Conservation (phyloP, 2,329 filamentous ascomycete genomes). For the Xylariales sp. region DNA sequence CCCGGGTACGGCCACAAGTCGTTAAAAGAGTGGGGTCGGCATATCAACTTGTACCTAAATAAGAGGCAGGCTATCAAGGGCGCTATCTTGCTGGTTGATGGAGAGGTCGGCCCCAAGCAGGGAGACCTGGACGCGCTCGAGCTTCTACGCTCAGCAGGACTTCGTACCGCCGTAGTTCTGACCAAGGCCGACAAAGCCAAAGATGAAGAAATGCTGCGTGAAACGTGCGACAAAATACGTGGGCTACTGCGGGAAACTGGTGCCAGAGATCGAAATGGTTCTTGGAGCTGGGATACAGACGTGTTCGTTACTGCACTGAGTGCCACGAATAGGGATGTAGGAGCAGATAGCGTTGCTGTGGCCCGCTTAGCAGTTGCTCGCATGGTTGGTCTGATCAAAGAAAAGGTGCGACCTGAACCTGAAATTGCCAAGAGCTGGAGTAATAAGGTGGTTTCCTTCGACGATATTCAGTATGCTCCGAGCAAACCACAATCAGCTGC, state of each 20-base stretch:
- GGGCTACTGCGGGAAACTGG: constrained; percentile 20
- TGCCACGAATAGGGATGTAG: constrained; percentile 16
- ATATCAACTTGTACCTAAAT: constrained; percentile 47
- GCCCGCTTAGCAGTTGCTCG: constrained; percentile 24
- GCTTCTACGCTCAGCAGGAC: constrained; percentile 38
- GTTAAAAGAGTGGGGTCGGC: constrained; percentile 44
- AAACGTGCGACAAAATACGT: constrained; percentile 20
- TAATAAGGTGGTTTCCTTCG: constrained; percentile 29
- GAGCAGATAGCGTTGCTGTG: constrained; percentile 16
- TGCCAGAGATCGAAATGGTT: constrained; percentile 10
- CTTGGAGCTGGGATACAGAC: constrained; percentile 23
- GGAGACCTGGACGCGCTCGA: constrained; percentile 43
- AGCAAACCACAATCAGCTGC: neutral
- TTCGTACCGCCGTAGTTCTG: constrained; percentile 45
- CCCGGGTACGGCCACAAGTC: constrained; percentile 47
- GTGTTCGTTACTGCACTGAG: constrained; percentile 25
- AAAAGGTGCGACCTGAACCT: constrained; percentile 14
- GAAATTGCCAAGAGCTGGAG: constrained; percentile 30
- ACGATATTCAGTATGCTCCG: constrained; percentile 23
- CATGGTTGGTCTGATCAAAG: constrained; percentile 21
- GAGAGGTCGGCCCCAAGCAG: constrained; percentile 45
- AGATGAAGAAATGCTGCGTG: constrained; percentile 17
- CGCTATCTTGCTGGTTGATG: constrained; percentile 49
- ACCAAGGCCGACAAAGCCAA: constrained; percentile 53
- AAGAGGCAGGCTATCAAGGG: constrained; percentile 43